Percentiles rank a stretch among this genome's conserved stretches.
Evolutionary conservation across 192 early-diverging fungal genomes (phyloP).

Genomic region (Coemansia sp.): DNA sequence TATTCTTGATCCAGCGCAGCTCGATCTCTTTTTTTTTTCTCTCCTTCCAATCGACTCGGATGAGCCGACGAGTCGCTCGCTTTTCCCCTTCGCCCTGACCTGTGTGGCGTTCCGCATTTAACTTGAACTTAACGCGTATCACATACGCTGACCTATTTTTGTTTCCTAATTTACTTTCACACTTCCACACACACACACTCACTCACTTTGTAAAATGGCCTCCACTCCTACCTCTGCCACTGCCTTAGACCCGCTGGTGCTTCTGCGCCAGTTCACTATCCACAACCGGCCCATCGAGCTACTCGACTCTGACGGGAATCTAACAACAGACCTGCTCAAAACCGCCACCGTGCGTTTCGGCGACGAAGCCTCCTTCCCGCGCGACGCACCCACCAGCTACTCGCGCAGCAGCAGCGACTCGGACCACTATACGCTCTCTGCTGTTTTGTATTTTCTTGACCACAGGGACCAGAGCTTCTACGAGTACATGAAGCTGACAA

Average conservation of each 20-base stretch:
- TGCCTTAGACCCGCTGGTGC: constrained; percentile 52
- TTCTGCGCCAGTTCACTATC: constrained; percentile 62
- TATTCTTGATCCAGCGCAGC: too few species aligned
- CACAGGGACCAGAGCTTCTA: constrained; percentile 63
- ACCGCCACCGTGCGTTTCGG: constrained; percentile 59
- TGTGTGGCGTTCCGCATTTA: too few species aligned
- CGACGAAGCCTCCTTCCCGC: constrained; percentile 57
- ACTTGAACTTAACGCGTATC: too few species aligned
- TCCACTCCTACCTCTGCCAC: background rate
- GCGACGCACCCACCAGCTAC: constrained; percentile 58
- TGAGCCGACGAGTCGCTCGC: background rate
- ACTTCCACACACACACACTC: too few species aligned
- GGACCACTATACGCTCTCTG: constrained; percentile 66
- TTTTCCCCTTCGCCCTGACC: too few species aligned
- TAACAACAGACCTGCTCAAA: constrained; percentile 43
- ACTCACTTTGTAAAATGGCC: background rate
- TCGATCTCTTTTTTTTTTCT: too few species aligned
- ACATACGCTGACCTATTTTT: too few species aligned
- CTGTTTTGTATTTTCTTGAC: constrained; percentile 70
- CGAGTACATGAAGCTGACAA: constrained; percentile 68
- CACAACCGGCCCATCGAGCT: constrained; percentile 56
- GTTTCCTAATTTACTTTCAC: too few species aligned
- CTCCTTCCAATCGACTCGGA: too few species aligned
- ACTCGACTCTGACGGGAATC: constrained; percentile 41
- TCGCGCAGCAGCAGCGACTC: constrained; percentile 55